Percentiles rank a stretch among this genome's conserved stretches.
Conservation (phyloP, 2,329 filamentous ascomycete genomes). For the Ceratocystis colombiana region DNA sequence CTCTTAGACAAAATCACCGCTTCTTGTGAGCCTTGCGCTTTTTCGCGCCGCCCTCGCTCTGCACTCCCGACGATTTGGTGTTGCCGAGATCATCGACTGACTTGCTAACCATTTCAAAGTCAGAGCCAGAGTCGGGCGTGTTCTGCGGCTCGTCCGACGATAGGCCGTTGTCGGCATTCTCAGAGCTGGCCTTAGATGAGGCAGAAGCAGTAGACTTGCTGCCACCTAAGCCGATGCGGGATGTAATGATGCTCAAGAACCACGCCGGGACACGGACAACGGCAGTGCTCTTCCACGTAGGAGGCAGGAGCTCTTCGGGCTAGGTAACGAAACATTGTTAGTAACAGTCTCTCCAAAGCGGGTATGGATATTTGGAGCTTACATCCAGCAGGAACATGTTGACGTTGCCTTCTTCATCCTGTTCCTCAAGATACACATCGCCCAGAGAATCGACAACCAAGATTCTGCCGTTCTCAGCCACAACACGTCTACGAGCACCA, state of each 20-base stretch:
- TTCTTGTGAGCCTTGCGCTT: constrained; percentile 46
- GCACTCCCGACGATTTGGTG: constrained; percentile 42
- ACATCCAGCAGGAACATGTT: constrained; percentile 83
- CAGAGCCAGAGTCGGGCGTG: constrained; percentile 47
- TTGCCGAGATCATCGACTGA: constrained; percentile 33
- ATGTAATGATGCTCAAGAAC: constrained; percentile 46
- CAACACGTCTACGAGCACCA: constrained; percentile 74
- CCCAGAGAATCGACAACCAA: constrained; percentile 85
- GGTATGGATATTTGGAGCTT: constrained; percentile 34
- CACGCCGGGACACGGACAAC: constrained; percentile 69
- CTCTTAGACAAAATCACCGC: constrained; percentile 32
- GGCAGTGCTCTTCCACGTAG: constrained; percentile 71
- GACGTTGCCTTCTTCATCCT: constrained; percentile 73
- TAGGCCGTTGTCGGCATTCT: constrained; percentile 34
- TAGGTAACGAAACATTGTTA: constrained; percentile 34
- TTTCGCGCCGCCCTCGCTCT: constrained; percentile 39
- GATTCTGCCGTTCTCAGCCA: constrained; percentile 90
- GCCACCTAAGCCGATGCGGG: constrained; percentile 36
- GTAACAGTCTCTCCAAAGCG: neutral
- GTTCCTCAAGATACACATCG: constrained; percentile 89
- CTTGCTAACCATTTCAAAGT: constrained; percentile 55
- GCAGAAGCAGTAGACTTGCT: neutral
- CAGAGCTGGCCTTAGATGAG: constrained; percentile 31
- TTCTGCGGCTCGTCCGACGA: constrained; percentile 39
- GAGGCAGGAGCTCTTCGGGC: constrained; percentile 68